A percentile compares a stretch with the other conserved stretches of the same genome.
These are phyloP conservation scores for Plantago major DNA, from an alignment of 257 asterid species.

Conservation along the genomic window DNA sequence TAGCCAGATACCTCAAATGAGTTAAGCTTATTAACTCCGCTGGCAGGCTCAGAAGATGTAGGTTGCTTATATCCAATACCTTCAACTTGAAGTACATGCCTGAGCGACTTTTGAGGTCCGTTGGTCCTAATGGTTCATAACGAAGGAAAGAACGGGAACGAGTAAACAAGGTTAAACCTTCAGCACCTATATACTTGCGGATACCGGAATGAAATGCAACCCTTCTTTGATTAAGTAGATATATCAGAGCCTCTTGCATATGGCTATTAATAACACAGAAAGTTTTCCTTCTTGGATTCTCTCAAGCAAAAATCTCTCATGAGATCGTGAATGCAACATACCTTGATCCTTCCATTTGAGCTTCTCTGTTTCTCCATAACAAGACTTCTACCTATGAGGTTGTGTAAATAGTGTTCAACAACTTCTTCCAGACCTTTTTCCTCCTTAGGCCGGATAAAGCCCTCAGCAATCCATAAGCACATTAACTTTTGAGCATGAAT, in stretches of 20 bases:
- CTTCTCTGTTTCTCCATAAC: conserved; percentile 17
- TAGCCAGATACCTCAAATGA: conserved; percentile 22
- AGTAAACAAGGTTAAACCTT: background rate
- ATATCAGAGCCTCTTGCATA: background rate
- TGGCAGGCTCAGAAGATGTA: conserved; percentile 1
- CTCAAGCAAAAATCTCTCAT: conserved; percentile 26
- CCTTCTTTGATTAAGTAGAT: conserved; percentile 2
- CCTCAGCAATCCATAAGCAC: conserved; percentile 28
- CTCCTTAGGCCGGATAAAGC: conserved; percentile 15
- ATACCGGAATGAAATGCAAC: conserved; percentile 16
- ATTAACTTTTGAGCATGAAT: conserved; percentile 14
- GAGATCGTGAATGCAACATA: conserved; percentile 29
- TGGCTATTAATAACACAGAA: conserved; percentile 7
- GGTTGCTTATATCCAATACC: conserved; percentile 20
- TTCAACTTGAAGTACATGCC: conserved; percentile 17
- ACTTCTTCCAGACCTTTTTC: conserved; percentile 22
- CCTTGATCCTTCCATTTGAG: conserved; percentile 21
- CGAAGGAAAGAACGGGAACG: conserved; percentile 16
- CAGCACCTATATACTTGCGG: background rate
- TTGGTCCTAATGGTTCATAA: conserved; percentile 6
- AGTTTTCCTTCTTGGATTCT: conserved; percentile 14
- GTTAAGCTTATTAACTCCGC: background rate
- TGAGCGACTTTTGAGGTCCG: background rate
- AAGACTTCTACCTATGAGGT: conserved; percentile 25
- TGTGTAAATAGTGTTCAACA: conserved; percentile 19